A percentile compares a stretch with the other conserved stretches of the same genome.
Conservation (phyloP, 805 yeast species). For the Metschnikowia orientalis region DNA sequence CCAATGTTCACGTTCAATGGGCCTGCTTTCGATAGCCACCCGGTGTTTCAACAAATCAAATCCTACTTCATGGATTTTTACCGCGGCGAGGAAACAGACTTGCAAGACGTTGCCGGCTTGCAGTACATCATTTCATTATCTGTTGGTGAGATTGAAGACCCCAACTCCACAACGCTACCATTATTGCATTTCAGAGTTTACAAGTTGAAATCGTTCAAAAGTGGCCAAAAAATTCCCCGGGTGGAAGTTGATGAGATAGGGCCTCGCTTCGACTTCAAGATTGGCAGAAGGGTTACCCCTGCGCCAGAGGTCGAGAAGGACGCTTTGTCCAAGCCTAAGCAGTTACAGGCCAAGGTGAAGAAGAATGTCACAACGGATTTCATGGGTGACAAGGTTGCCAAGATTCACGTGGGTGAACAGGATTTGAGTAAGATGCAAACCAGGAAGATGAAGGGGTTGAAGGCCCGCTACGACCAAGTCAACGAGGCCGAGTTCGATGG, state of each 20-base stretch:
- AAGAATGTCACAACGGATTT: conserved; percentile 85
- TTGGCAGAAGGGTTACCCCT: conserved; percentile 82
- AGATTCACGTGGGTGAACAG: conserved; percentile 94
- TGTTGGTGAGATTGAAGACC: conserved; percentile 70
- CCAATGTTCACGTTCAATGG: conserved; percentile 96
- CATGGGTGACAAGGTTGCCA: conserved; percentile 96
- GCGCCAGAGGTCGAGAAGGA: conserved; percentile 87
- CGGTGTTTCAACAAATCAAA: conserved; percentile 78
- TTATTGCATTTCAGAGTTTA: conserved; percentile 86
- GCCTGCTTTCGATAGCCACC: conserved; percentile 83
- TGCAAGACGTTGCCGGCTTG: conserved; percentile 91
- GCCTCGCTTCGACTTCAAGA: conserved; percentile 87
- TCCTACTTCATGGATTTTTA: conserved; percentile 88
- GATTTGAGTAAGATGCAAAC: conserved; percentile 88
- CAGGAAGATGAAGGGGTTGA: conserved; percentile 97
- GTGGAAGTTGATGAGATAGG: conserved; percentile 94
- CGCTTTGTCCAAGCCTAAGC: conserved; percentile 76
- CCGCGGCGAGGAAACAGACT: conserved; percentile 74
- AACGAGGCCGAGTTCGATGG: conserved; percentile 48
- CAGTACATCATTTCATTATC: conserved; percentile 85
- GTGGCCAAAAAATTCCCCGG: conserved; percentile 88
- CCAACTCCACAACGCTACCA: conserved; percentile 70
- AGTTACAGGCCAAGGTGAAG: conserved; percentile 72
- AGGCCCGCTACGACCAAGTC: conserved; percentile 75
- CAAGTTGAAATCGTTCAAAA: conserved; percentile 70